Evolutionary conservation across 139 green algal genomes (phyloP).

Genomic region (Picochlorum sp.): DNA sequence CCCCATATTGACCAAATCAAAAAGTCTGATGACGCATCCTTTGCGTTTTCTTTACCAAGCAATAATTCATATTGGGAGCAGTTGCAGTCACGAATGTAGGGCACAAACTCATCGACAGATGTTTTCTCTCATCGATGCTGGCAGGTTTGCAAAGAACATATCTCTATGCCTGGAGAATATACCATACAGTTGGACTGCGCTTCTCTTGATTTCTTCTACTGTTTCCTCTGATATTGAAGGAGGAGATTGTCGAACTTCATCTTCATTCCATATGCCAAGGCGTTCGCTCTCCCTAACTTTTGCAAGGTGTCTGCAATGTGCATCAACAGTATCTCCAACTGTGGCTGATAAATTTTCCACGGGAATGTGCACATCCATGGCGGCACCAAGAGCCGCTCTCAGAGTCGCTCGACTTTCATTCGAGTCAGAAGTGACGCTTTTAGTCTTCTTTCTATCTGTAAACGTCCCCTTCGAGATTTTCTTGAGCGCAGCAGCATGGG

Average conservation of each 20-base stretch:
- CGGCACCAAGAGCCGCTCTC: constrained; percentile 33
- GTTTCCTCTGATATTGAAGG: constrained; percentile 11
- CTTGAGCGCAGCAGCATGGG: constrained; percentile 62
- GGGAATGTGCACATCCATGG: constrained; percentile 23
- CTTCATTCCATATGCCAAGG: constrained; percentile 35
- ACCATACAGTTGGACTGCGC: constrained; percentile 35
- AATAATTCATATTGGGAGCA: constrained; percentile 18
- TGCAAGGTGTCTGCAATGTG: constrained; percentile 12
- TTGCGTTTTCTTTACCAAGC: constrained; percentile 9
- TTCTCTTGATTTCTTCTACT: constrained; percentile 26
- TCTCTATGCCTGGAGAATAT: constrained; percentile 38
- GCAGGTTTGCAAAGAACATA: constrained; percentile 52
- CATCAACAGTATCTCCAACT: constrained; percentile 25
- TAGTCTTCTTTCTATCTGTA: constrained; percentile 17
- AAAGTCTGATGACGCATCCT: background rate
- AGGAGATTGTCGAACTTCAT: constrained; percentile 13
- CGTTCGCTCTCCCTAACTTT: constrained; percentile 26
- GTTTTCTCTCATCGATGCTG: constrained; percentile 24
- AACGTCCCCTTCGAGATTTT: constrained; percentile 18
- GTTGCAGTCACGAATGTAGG: background rate
- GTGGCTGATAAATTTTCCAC: constrained; percentile 7
- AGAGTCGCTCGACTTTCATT: constrained; percentile 24
- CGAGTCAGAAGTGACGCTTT: constrained; percentile 6
- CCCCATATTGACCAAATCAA: constrained; percentile 19
- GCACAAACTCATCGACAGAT: background rate